Evolutionary conservation across 1,284 basidiomycete species (phyloP).

Genomic region (Cryptococcus amylolentus): DNA sequence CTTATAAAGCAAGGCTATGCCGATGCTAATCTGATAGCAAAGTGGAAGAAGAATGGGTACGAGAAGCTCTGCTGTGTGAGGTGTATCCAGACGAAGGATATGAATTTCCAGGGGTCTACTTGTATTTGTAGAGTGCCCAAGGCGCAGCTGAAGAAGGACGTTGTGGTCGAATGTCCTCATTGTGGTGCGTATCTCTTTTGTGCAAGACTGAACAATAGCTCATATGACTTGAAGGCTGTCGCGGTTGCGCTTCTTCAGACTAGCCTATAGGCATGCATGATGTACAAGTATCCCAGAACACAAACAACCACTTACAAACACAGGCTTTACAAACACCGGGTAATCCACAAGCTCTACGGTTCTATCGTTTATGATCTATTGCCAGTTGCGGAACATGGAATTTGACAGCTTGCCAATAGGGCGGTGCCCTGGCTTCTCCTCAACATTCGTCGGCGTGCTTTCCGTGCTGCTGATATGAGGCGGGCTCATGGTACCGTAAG

Average conservation of each 20-base stretch:
- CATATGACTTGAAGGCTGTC: conserved; percentile 23
- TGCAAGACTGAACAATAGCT: neutral
- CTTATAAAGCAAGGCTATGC: conserved; percentile 95
- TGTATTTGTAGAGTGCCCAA: conserved; percentile 98
- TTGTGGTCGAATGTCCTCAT: conserved; percentile 94
- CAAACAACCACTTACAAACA: too few relatives aligned
- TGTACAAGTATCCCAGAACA: too few relatives aligned
- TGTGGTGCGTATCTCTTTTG: conserved; percentile 66
- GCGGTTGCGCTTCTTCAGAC: conserved; percentile 36
- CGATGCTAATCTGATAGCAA: conserved; percentile 94
- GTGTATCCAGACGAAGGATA: conserved; percentile 97
- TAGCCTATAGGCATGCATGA: conserved; percentile 8
- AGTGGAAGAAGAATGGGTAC: conserved; percentile 97
- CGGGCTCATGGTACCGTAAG: neutral
- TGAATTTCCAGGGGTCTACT: conserved; percentile 99
- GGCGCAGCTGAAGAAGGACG: conserved; percentile 81
- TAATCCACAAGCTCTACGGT: too few relatives aligned
- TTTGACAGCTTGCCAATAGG: neutral
- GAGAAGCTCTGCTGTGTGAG: conserved; percentile 97
- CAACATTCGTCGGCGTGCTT: neutral
- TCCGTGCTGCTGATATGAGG: neutral
- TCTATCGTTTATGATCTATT: neutral
- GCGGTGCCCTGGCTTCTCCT: neutral
- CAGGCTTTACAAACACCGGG: too few relatives aligned
- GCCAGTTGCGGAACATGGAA: neutral